Percentiles rank a stretch among this genome's conserved stretches.
Conservation (phyloP, 2,329 filamentous ascomycete species). For the Fusarium coffeatum region DNA sequence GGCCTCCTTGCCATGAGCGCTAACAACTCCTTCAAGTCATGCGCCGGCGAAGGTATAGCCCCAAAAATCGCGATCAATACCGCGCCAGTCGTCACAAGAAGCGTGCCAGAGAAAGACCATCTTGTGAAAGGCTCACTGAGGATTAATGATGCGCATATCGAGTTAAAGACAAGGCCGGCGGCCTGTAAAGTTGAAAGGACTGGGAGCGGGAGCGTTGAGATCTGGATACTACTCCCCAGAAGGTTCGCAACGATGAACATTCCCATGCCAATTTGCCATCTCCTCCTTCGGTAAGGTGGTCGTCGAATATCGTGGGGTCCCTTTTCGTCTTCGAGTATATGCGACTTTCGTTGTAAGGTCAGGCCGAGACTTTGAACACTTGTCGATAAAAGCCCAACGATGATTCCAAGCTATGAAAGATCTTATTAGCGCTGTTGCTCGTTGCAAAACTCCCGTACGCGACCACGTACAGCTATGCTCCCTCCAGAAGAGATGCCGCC, state of each 20-base stretch:
- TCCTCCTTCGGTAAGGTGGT: constrained; percentile 87
- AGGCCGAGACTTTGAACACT: constrained; percentile 94
- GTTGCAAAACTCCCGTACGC: neutral
- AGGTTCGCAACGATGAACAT: constrained; percentile 97
- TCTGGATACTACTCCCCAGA: constrained; percentile 94
- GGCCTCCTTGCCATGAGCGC: constrained; percentile 76
- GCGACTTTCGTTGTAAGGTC: constrained; percentile 96
- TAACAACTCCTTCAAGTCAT: constrained; percentile 85
- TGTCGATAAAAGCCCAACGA: constrained; percentile 93
- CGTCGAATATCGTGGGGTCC: constrained; percentile 79
- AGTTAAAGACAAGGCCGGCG: constrained; percentile 97
- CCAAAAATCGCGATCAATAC: constrained; percentile 93
- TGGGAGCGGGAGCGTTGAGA: constrained; percentile 92
- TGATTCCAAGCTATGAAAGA: constrained; percentile 78
- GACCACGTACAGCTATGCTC: constrained; percentile 77
- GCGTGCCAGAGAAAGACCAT: constrained; percentile 90
- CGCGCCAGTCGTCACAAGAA: constrained; percentile 89
- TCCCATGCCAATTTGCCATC: constrained; percentile 97
- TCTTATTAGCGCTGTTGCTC: constrained; percentile 36
- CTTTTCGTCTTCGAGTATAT: constrained; percentile 97
- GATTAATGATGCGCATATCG: constrained; percentile 93
- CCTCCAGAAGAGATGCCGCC: constrained; percentile 81
- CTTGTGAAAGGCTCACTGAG: constrained; percentile 93
- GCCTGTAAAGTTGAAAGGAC: constrained; percentile 96
- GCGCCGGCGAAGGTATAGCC: constrained; percentile 91